These are phyloP conservation scores for Potentilla sterilis DNA, from an alignment of 306 rosid species.

Conservation along the genomic window DNA sequence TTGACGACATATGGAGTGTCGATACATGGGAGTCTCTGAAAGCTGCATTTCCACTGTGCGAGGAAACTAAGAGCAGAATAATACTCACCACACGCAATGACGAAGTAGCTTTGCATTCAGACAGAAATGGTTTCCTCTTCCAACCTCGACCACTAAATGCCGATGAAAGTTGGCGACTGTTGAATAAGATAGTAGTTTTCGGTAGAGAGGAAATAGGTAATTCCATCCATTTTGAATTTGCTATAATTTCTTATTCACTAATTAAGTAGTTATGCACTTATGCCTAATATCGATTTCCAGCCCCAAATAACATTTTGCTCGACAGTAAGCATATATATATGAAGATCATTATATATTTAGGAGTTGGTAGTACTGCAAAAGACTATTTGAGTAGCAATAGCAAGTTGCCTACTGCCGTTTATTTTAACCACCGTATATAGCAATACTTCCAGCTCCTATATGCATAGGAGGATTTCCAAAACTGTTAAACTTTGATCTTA, in stretches of 20 bases:
- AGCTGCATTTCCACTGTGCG: conserved; percentile 36
- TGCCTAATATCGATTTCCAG: not conserved
- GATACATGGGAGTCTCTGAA: conserved; percentile 34
- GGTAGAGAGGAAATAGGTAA: not conserved
- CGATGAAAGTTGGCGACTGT: conserved; percentile 43
- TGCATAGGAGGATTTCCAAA: no score
- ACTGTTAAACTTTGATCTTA: no score
- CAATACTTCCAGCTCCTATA: no score
- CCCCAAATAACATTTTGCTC: not conserved
- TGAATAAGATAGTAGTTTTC: conserved; percentile 38
- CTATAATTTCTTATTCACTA: not conserved
- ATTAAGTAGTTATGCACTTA: not conserved
- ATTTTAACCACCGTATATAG: no score
- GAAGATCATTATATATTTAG: no score
- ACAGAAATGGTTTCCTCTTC: conserved; percentile 34
- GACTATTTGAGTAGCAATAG: no score
- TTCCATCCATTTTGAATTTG: not conserved
- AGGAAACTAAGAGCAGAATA: conserved; percentile 32
- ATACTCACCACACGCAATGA: conserved; percentile 43
- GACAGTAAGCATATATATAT: no score
- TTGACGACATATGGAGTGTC: conserved; percentile 53
- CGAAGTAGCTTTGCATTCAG: conserved; percentile 32
- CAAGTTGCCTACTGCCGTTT: no score
- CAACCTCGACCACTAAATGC: conserved; percentile 33
- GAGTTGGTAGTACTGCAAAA: no score